Conservation (phyloP, 208 protist species). For the Leishmania guyanensis region DNA sequence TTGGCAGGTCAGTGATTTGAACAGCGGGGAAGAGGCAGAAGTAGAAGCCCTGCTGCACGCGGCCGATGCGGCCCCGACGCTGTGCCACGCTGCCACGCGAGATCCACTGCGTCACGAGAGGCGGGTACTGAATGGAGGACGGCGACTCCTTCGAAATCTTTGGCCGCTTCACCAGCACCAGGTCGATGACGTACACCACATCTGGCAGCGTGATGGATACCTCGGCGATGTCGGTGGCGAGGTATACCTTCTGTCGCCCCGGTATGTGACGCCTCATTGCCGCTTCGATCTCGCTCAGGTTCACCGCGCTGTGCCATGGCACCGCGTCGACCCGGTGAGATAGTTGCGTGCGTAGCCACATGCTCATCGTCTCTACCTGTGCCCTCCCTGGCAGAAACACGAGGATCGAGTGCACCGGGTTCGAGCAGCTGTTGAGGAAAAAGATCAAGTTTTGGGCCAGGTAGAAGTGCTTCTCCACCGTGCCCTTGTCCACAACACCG, state of each 20-base stretch:
- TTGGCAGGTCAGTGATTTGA: slow-evolving; percentile 50
- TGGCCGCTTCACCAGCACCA: slow-evolving; percentile 84
- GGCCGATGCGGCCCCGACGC: slow-evolving; percentile 81
- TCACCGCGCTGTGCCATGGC: slow-evolving; percentile 84
- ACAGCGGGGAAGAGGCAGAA: slow-evolving; percentile 61
- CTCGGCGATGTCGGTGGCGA: slow-evolving; percentile 68
- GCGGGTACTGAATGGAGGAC: slow-evolving; percentile 78
- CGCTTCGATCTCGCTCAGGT: slow-evolving; percentile 88
- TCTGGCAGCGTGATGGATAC: slow-evolving; percentile 95
- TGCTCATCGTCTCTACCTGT: slow-evolving; percentile 60
- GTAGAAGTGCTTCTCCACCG: slow-evolving; percentile 67
- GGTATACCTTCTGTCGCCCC: slow-evolving; percentile 91
- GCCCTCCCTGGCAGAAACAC: slow-evolving; percentile 94
- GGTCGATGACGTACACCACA: slow-evolving; percentile 95
- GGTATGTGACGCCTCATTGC: slow-evolving; percentile 80
- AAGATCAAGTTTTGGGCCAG: slow-evolving; percentile 64
- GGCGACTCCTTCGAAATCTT: slow-evolving; percentile 61
- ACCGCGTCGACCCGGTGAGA: slow-evolving; percentile 66
- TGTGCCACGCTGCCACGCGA: slow-evolving; percentile 67
- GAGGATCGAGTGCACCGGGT: slow-evolving; percentile 82
- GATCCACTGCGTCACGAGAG: slow-evolving; percentile 81
- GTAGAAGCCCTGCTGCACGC: slow-evolving; percentile 87
- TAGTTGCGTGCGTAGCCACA: slow-evolving; percentile 62
- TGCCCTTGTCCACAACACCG: slow-evolving; percentile 50
- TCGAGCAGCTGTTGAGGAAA: slow-evolving; percentile 58